Evolutionary conservation across 129 eudicot genomes (phyloP).

Genomic region (Artemisia annua): DNA sequence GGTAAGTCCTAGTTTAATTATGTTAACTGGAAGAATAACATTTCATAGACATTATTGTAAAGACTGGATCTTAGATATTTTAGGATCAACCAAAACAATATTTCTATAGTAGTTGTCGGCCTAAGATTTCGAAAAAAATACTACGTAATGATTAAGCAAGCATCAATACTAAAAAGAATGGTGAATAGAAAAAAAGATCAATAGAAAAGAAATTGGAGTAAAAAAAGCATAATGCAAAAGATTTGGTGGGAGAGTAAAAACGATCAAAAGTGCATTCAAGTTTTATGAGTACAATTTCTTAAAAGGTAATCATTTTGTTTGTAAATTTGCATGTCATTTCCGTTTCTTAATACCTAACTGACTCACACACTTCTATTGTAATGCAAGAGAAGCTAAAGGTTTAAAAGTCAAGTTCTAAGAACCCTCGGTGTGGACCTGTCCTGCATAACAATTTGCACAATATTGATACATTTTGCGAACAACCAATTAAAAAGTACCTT

Average conservation of each 20-base stretch:
- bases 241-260: conserved; percentile 36
- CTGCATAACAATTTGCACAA: conserved; percentile 26
- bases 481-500: conserved; percentile 21
- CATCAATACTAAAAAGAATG: neutral
- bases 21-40: neutral
- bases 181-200: neutral
- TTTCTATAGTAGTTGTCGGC: neutral
- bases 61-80: neutral
- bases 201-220: conserved; percentile 20
- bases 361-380: conserved; percentile 37
- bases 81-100: neutral
- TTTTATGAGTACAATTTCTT: conserved; percentile 17
- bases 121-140: neutral
- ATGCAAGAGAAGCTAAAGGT: conserved; percentile 43
- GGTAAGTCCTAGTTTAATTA: neutral
- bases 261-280: conserved; percentile 31
- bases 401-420: conserved; percentile 32
- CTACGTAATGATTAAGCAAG: neutral
- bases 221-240: conserved; percentile 19
- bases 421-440: conserved; percentile 29
- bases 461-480: conserved; percentile 17
- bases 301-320: conserved; percentile 29
- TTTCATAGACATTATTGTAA: no score
- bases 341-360: conserved; percentile 17
- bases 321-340: conserved; percentile 13